Conservation (phyloP, 495 filamentous ascomycete genomes). For the Penicillium coprophilum region DNA sequence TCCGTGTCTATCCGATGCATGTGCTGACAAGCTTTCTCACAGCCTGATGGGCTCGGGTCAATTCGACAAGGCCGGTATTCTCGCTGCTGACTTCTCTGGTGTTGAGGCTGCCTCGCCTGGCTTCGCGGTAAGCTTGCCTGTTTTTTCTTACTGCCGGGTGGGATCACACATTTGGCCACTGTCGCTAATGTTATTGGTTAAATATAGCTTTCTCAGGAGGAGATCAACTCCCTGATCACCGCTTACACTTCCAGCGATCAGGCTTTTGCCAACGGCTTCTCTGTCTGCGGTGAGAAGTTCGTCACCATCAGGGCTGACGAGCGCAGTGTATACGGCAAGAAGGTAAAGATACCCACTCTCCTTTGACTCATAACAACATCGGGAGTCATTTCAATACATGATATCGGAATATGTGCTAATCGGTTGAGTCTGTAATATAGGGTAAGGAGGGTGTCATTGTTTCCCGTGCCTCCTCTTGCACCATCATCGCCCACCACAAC, state of each 20-base stretch:
- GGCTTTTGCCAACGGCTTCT: conserved; percentile 55
- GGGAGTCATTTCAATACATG: not conserved
- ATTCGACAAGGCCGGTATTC: conserved; percentile 85
- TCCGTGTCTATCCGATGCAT: not conserved
- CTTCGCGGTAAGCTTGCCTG: conserved; percentile 63
- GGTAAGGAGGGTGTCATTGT: conserved; percentile 77
- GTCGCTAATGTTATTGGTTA: conserved; percentile 8
- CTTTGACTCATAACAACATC: not conserved
- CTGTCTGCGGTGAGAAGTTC: conserved; percentile 70
- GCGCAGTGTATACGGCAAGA: conserved; percentile 77
- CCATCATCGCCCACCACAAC: conserved; percentile 83
- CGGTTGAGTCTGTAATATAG: conserved; percentile 44
- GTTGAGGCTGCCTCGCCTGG: conserved; percentile 72
- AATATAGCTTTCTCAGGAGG: conserved; percentile 38
- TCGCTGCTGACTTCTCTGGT: conserved; percentile 76
- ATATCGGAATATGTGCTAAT: not conserved
- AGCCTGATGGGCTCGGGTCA: conserved; percentile 83
- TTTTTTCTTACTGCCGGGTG: conserved; percentile 9
- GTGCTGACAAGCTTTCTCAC: conserved; percentile 20
- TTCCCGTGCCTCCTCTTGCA: conserved; percentile 78
- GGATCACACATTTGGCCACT: not conserved
- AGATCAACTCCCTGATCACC: conserved; percentile 37
- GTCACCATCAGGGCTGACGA: conserved; percentile 72
- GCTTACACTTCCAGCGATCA: conserved; percentile 33
- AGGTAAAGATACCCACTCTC: conserved; percentile 53